Evolutionary conservation across 2,329 filamentous ascomycete species (phyloP), one percentile per base, ranked within the genome.

Genomic region (Exophiala oligosperma): DNA sequence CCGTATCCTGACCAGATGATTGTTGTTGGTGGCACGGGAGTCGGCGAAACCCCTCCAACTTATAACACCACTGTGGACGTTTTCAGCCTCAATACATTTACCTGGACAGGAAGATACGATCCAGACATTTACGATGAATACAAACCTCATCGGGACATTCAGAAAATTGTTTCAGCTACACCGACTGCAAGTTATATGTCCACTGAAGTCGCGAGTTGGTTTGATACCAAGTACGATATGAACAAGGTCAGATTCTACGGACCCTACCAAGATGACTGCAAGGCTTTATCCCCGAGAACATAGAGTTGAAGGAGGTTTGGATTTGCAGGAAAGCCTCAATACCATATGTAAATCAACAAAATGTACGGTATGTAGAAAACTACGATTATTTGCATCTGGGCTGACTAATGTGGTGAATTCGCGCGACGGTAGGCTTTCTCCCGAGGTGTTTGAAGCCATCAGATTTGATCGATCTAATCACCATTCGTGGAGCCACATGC

Each of bases 201-300:
- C n/a, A 26, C 71, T 52, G 66, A 66, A 58, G 76, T 59, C 1
- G 78, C 90, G 1, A 74, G 68, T 0, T 69, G 68, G 7, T 70
- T 89, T 17, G 88, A 90, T 58, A 72, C 70, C 0, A 78, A 74
- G 0, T 62, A 74, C 3, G 90, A 90, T 64, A 73, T 81, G 4
- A 79, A 76, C 2, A 73, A 75, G 64, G 81, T 89, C 48, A 75
- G 72, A 8, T 79, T 74, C 0, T 86, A 80, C 67, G 89, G 84
- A 65, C 86, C 87, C 0, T 90, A 28, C 6, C 26, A 28, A 28
- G 26, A 28, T 28, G 26, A 6, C 26, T 28, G 26, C 26, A 28
- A 28, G 26, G 26, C 6, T 28, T 28, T 6, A 28, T 28, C 26
- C 26, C 26, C 26, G 26, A 28, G 26, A 28, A 28, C 26, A 28